Evolutionary conservation across 192 early-diverging fungal genomes (phyloP).

Genomic region (Oehlia diaphana): DNA sequence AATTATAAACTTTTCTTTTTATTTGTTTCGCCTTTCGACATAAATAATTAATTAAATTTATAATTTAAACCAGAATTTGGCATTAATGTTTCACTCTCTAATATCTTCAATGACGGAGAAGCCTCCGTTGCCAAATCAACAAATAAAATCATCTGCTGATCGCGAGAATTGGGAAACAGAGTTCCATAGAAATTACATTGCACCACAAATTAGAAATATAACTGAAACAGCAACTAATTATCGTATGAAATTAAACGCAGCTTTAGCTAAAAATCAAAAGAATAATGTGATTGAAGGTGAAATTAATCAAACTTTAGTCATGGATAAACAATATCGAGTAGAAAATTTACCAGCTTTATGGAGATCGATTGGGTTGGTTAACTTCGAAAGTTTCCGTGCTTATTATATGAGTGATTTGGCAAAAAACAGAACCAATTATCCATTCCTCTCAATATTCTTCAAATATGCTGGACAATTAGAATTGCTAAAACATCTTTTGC

Average conservation of each 20-base stretch:
- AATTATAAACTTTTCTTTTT: too few relatives aligned
- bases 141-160: background rate
- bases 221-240: background rate
- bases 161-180: conserved; percentile 20
- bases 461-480: background rate
- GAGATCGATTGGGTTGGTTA: conserved; percentile 6
- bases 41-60: too few relatives aligned
- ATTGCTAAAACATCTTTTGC: background rate
- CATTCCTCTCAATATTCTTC: conserved; percentile 2
- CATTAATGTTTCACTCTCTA: conserved; percentile 16
- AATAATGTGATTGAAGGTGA: conserved; percentile 6
- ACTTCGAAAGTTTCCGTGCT: conserved; percentile 3
- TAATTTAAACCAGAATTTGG: background rate
- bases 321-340: background rate
- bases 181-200: conserved; percentile 13
- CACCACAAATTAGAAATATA: conserved; percentile 10
- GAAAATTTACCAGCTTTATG: conserved; percentile 18
- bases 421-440: background rate
- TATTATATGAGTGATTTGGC: conserved; percentile 5
- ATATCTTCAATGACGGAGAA: background rate
- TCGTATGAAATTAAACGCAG: background rate
- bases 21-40: too few relatives aligned
- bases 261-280: background rate
- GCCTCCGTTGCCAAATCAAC: background rate
- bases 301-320: conserved; percentile 11